A percentile compares a stretch with the other conserved stretches of the same genome.
phyloP scores from a whole-genome alignment of 345 rosid genomes.

The Melastoma malabathricum region DNA sequence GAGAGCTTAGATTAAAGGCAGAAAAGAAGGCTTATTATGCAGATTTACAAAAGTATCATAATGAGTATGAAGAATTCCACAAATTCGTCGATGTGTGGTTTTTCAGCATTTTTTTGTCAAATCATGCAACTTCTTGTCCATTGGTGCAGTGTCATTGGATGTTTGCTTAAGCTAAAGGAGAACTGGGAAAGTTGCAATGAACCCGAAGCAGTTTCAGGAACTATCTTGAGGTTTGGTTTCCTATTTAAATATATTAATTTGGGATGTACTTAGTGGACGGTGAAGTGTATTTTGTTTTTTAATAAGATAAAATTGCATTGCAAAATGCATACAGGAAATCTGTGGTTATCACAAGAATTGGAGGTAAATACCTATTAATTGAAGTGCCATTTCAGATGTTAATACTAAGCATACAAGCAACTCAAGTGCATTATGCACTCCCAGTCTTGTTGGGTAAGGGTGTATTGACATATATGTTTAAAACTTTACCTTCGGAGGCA shows the following conservation, averaged over 20 bases:
- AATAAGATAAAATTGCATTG: too few species aligned
- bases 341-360: too few species aligned
- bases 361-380: too few species aligned
- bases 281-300: background rate
- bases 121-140: background rate
- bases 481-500: too few species aligned
- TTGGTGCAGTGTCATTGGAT: conserved; percentile 56
- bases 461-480: too few species aligned
- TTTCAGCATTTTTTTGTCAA: background rate
- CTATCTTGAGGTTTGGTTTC: conserved; percentile 50
- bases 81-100: background rate
- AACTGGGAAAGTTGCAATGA: conserved; percentile 64
- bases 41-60: conserved; percentile 60
- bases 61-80: conserved; percentile 42
- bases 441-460: too few species aligned
- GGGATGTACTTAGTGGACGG: background rate
- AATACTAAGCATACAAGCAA: too few species aligned
- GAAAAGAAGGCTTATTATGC: conserved; percentile 40
- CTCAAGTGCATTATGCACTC: too few species aligned
- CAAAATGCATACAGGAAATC: too few species aligned
- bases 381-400: too few species aligned
- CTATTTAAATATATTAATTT: conserved; percentile 5
- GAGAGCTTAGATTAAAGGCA: conserved; percentile 36
- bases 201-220: conserved; percentile 45
- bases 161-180: conserved; percentile 61